Percentiles rank a stretch among this genome's conserved stretches.
Evolutionary conservation across 306 rosid species (phyloP).

Genomic region (Leucaena leucocephala): DNA sequence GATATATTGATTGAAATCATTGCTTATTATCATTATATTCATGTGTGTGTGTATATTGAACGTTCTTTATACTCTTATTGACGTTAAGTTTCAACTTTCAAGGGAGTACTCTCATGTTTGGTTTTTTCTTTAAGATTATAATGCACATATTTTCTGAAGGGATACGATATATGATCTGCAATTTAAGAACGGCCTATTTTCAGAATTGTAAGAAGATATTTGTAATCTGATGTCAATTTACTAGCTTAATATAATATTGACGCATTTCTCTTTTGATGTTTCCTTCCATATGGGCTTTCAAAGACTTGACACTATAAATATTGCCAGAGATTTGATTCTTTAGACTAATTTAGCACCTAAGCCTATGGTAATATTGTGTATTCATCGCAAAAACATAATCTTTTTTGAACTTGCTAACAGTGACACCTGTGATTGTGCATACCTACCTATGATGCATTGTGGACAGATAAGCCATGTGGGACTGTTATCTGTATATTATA

Average conservation of each 20-base stretch:
- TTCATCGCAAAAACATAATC: background rate
- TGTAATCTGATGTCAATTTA: background rate
- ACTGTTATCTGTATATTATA: background rate
- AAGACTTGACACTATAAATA: background rate
- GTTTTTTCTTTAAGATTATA: conserved; percentile 10
- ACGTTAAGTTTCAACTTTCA: no score
- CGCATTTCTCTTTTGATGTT: background rate
- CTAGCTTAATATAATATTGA: background rate
- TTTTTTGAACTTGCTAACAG: background rate
- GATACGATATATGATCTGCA: background rate
- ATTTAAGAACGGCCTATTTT: conserved; percentile 2
- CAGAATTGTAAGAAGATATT: background rate
- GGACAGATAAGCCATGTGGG: background rate
- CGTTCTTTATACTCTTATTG: no score
- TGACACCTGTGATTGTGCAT: background rate
- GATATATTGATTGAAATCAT: no score
- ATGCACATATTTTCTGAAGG: conserved; percentile 9
- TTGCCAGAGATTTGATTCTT: conserved; percentile 3
- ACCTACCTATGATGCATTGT: background rate
- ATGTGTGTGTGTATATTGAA: no score
- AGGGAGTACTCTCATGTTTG: background rate
- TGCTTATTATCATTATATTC: no score
- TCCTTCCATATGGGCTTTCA: background rate
- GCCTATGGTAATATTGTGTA: background rate
- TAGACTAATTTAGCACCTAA: background rate